Evolutionary conservation across 2,329 filamentous ascomycete genomes (phyloP), one percentile per base, ranked within the genome.

Genomic region (Cryphonectria carpinicola): DNA sequence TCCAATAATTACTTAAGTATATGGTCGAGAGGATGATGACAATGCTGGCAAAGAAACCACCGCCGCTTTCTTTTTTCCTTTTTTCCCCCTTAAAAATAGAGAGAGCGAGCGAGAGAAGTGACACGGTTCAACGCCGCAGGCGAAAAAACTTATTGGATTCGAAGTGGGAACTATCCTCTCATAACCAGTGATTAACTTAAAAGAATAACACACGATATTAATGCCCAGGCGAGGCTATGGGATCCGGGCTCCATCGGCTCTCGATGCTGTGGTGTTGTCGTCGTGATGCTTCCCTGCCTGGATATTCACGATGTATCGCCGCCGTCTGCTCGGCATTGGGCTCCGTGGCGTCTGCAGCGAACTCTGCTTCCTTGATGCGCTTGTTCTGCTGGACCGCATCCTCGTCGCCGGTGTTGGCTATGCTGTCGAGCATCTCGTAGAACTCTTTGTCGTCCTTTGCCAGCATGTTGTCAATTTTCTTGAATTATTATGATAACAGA

Each of bases 311-410:
- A 49, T 8, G 19, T 8, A 49, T 49, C 28, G 64, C 65, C 32
- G 25, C 46, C 4, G 62, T 22, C 58, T 70, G 56, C 11, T 32
- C 39, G 4, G 61, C 58, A 46, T 62, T 63, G n/a, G 65, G 69
- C 49, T 58, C 65, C 5, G 64, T n/a, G n/a, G 13, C 28, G 65
- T 67, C 60, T n/a, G 58, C 64, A 41, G 37, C 58, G 19, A 65
- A 25, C 17, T 64, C 17, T 7, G 65, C 69, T 22, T 67, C 69
- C 56, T 65, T 70, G n/a, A 70, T 52, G 43, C 60, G 69, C 8
- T 70, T 67, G 39, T 70, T 67, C n/a, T 70, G 58, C 11, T 65
- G 69, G 8, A 70, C 43, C 4, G 65, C 69, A 62, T 67, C 46
- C 52, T 70, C 69, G 14, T 43, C 62, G 5, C 41, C 62, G 4